Conservation (phyloP, 345 rosid genomes). For the Aegle marmelos region DNA sequence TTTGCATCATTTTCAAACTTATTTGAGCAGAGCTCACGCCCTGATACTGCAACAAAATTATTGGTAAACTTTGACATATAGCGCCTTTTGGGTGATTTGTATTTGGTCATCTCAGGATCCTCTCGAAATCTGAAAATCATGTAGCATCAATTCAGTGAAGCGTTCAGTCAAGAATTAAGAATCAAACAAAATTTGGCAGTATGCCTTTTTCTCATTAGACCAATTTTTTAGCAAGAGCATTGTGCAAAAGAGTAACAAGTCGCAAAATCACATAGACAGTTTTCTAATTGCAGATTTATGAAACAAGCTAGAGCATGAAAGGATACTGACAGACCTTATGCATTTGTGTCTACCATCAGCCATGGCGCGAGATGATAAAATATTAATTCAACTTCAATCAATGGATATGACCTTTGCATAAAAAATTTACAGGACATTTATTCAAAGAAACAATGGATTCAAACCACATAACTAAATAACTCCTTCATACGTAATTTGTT, state of each 20-base stretch:
- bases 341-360: slow-evolving; percentile 26
- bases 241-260: not conserved
- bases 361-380: slow-evolving; percentile 18
- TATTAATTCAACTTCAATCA: slow-evolving; percentile 8
- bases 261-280: not conserved
- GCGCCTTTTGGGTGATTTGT: not conserved
- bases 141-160: not conserved
- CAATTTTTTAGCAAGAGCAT: not conserved
- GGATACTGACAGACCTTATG: slow-evolving; percentile 25
- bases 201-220: not conserved
- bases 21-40: slow-evolving; percentile 4
- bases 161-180: not conserved
- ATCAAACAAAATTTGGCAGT: not conserved
- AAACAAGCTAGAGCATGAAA: not conserved
- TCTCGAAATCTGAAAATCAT: slow-evolving; percentile 36
- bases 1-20: slow-evolving; percentile 4
- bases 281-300: not conserved
- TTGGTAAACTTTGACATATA: slow-evolving; percentile 5
- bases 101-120: slow-evolving; percentile 21
- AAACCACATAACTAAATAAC: slow-evolving; percentile 10
- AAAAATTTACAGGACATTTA: not conserved
- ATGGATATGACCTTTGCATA: slow-evolving; percentile 15
- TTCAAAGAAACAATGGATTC: not conserved
- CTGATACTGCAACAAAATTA: slow-evolving; percentile 17
- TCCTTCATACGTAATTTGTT: not conserved